phyloP scores from a whole-genome alignment of 306 rosid genomes.

The Castanospermum australe region DNA sequence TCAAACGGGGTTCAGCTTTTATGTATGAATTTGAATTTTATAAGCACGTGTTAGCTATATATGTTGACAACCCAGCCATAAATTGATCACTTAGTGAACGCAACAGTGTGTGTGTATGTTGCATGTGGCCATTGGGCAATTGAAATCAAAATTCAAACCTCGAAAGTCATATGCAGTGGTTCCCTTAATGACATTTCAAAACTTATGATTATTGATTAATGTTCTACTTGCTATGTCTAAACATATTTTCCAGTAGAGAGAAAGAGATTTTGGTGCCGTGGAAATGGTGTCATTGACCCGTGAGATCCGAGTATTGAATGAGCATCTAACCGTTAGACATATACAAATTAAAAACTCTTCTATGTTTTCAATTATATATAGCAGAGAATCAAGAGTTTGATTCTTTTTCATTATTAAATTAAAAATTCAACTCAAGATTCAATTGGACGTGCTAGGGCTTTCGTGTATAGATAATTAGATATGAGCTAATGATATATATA shows the following conservation, averaged over 20 bases:
- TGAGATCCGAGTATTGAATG: not conserved
- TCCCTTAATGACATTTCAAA: not conserved
- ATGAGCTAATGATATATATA: too few species aligned
- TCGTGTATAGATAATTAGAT: too few species aligned
- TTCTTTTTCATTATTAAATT: too few species aligned
- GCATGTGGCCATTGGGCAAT: not conserved
- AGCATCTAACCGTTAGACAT: not conserved
- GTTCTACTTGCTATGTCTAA: not conserved
- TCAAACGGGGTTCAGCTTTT: too few species aligned
- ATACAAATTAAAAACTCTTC: too few species aligned
- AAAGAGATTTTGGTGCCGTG: slow-evolving; percentile 3
- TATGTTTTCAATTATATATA: too few species aligned
- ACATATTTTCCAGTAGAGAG: too few species aligned
- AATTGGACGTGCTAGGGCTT: too few species aligned
- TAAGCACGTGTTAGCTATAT: too few species aligned
- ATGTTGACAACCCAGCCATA: not conserved
- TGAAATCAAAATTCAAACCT: too few species aligned
- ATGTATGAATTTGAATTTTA: too few species aligned
- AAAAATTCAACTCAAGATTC: too few species aligned
- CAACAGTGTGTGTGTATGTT: not conserved
- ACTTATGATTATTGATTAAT: not conserved
- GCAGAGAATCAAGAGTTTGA: not conserved
- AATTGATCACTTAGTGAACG: not conserved
- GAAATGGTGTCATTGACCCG: slow-evolving; percentile 3
- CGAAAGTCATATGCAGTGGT: not conserved